Evolutionary conservation across 1,284 basidiomycete species (phyloP).

Genomic region (Anthracocystis setariae): DNA sequence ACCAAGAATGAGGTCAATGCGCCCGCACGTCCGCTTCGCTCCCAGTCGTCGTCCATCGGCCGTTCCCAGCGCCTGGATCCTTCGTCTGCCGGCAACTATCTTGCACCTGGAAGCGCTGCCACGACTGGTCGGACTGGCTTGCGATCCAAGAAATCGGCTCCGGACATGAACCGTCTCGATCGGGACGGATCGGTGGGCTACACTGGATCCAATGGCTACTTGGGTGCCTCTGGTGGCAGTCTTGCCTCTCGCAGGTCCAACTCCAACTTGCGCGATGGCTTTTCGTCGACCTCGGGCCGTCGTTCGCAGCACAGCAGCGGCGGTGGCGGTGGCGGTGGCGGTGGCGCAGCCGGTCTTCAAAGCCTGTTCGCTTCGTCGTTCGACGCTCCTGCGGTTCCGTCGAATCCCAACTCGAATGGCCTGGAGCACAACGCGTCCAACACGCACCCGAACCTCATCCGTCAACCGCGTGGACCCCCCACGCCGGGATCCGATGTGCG

Average conservation of each 20-base stretch:
- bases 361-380: slow-evolving; percentile 60
- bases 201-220: slow-evolving; percentile 12
- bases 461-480: slow-evolving; percentile 56
- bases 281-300: slow-evolving; percentile 50
- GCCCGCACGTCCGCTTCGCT: slow-evolving; percentile 44
- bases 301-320: slow-evolving; percentile 66
- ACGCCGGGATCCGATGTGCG: slow-evolving; percentile 41
- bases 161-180: slow-evolving; percentile 60
- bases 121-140: slow-evolving; percentile 57
- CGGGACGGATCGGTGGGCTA: slow-evolving; percentile 24
- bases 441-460: slow-evolving; percentile 37
- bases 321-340: slow-evolving; percentile 42
- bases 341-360: slow-evolving; percentile 52
- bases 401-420: slow-evolving; percentile 18
- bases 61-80: slow-evolving; percentile 36
- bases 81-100: slow-evolving; percentile 24
- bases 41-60: slow-evolving; percentile 59
- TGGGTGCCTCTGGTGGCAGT: slow-evolving; percentile 17
- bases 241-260: slow-evolving; percentile 50
- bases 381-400: slow-evolving; percentile 59
- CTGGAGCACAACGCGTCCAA: slow-evolving; percentile 24
- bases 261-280: slow-evolving; percentile 56
- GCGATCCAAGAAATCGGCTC: slow-evolving; percentile 63
- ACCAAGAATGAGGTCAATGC: slow-evolving; percentile 59
- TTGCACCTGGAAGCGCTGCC: slow-evolving; percentile 48